Evolutionary conservation across 192 early-diverging fungal species (phyloP), one percentile per base, ranked within the genome.

Genomic region (Entomortierella beljakovae): DNA sequence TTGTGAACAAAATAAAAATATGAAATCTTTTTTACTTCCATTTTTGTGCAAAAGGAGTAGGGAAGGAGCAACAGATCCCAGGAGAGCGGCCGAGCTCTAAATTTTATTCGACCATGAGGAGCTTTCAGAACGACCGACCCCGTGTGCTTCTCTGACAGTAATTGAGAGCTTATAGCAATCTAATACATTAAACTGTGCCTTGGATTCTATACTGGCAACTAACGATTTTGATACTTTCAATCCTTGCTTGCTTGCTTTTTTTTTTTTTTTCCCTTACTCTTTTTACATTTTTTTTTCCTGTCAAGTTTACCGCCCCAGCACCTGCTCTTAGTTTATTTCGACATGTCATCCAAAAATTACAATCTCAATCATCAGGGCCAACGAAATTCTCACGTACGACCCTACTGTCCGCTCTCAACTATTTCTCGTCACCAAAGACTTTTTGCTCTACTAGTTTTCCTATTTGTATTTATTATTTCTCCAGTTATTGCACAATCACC

Each of bases 401-500:
- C 15, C 20, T 46, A 15, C 15, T 2, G 43, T 46, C 43, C 15
- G 43, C 11, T 4, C 2, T 46, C 37, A 6, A 9, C 15, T 3
- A 46, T 46, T 11, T 46, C 15, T 46, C 5, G 43, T 15, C 43
- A 53, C 4, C 51, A 53, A 53, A 7, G 51, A 25, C 28, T 25
- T 33, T 2, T 34, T 31, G 18, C 7, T 31, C 6, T 57, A 35
- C 55, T 57, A 15, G 22, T 34, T 33, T 34, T 57, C 22, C 32
- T 57, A 9, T 34, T 57, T 34, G 28, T 20, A 35, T 20, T 53
- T 3, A 29, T 53, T 26, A 29, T 25, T 25, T 32, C 1, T 6
- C 38, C 56, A 55, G 37, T 22, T 15, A 16, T 40, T 60, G 68
- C 68, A n/a, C 59, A 70, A 32, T 34, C 68, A 32, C 57, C 58